Evolutionary conservation across 1,139 yeast genomes (phyloP), one percentile per base, ranked within the genome.

Genomic region (Zhuliangozyma parablackwelliae): DNA sequence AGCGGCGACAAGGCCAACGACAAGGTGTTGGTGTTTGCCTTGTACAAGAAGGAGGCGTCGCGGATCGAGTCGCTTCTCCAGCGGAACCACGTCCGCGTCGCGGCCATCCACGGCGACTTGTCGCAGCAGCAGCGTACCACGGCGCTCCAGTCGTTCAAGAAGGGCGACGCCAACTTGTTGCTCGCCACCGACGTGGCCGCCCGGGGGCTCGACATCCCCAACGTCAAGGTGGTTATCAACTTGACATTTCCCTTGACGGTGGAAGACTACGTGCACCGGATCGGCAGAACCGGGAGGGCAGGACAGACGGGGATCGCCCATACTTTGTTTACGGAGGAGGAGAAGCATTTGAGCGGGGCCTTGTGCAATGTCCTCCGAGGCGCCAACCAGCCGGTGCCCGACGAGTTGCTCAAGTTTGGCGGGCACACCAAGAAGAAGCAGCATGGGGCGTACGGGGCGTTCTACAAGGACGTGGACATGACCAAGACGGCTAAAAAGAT

Each of bases 161-260:
- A 73, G 26, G 98, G 98, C 30, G 74, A 74, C 36, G 74, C 84
- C 42, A 82, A 77, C 52, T 68, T 92, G 38, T 66, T 92, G 57
- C 73, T 92, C 51, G 99, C 99, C 28, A 92, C 99, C 2, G 98
- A 94, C 69, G 99, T 92, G 38, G 99, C 99, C 32, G 98, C 98
- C 27, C 80, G 99, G 69, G 99, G 99, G 45, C 75, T 92, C 50
- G 99, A 92, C 63, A 92, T 92, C 51, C 98, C 99, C 35, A 88
- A 94, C 51, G 99, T 92, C 48, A 92, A 90, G 62, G 87, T 89
- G 25, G 99, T 92, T 34, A 89, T 92, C 59, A 92, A 92, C 61
- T 72, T 94, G 61, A 92, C 98, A 4, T 92, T 92, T 81, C 99
- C 99, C 35, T 75, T 94, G 53, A 92, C 98, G 0, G 95, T 88